phyloP scores from a whole-genome alignment of 192 early-diverging fungal species.

The Backusella macrospora region DNA sequence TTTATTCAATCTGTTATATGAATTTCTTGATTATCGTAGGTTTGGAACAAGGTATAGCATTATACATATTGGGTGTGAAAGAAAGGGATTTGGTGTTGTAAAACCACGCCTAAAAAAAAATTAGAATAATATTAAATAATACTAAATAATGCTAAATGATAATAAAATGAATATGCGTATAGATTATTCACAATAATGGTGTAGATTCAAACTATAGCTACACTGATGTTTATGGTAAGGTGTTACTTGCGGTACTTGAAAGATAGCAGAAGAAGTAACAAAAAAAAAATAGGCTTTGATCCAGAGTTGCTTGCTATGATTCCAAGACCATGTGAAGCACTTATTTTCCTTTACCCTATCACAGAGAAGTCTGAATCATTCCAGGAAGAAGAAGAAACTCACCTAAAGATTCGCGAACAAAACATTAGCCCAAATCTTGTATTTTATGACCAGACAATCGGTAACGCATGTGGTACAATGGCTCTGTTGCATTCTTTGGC shows the following conservation, averaged over 20 bases:
- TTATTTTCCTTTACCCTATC: constrained; percentile 86
- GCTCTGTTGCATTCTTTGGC: constrained; percentile 87
- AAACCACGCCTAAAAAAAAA: background rate
- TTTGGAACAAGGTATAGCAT: constrained; percentile 61
- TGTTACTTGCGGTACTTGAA: background rate
- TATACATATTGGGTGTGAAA: background rate
- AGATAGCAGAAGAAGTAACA: background rate
- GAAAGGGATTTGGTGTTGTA: background rate
- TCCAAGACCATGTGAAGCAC: constrained; percentile 76
- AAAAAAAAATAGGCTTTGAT: constrained; percentile 67
- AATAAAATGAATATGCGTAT: background rate
- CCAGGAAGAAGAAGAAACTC: constrained; percentile 49
- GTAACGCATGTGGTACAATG: constrained; percentile 94
- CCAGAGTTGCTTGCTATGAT: constrained; percentile 77
- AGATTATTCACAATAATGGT: constrained; percentile 73
- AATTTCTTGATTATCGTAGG: constrained; percentile 40
- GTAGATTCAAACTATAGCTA: constrained; percentile 63
- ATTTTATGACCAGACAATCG: constrained; percentile 85
- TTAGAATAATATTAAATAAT: background rate
- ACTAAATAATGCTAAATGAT: background rate
- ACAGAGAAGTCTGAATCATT: constrained; percentile 61
- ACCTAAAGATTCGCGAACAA: constrained; percentile 52
- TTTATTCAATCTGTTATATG: background rate
- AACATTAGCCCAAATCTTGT: constrained; percentile 61
- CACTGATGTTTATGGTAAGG: constrained; percentile 77